Conservation (phyloP, 176 grass and related monocot species). For the Puccinellia tenuiflora region DNA sequence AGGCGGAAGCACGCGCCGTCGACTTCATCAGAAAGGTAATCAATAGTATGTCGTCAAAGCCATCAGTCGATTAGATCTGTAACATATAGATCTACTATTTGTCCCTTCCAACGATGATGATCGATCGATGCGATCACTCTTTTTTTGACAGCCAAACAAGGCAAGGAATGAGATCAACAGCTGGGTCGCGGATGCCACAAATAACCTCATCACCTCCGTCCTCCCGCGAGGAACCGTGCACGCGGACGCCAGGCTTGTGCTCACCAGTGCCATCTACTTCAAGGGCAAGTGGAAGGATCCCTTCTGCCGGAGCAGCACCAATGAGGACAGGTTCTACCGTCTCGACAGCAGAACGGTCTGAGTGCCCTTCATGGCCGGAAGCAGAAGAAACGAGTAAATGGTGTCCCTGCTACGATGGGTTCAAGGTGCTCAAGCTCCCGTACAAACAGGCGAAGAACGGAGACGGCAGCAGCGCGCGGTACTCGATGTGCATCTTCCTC, state of each 20-base stretch:
- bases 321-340: background rate
- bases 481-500: conserved; percentile 16
- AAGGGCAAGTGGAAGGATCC: background rate
- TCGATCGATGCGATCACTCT: too few relatives aligned
- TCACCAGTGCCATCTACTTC: conserved; percentile 29
- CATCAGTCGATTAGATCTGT: background rate
- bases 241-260: background rate
- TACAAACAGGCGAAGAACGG: background rate
- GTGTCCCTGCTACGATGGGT: background rate
- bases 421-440: background rate
- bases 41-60: background rate
- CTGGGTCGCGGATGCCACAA: conserved; percentile 5
- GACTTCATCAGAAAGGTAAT: conserved; percentile 8
- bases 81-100: too few relatives aligned
- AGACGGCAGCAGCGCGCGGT: background rate
- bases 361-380: background rate
- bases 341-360: background rate
- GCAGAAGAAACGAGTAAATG: background rate
- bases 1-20: background rate
- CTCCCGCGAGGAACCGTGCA: background rate
- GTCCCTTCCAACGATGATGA: too few relatives aligned
- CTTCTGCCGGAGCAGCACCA: background rate
- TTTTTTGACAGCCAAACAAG: too few relatives aligned
- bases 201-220: conserved; percentile 18
- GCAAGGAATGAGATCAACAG: background rate